Percentiles rank a stretch among this genome's conserved stretches.
Evolutionary conservation across 2,329 filamentous ascomycete genomes (phyloP).

Genomic region (Arthrobotrys pseudoclavata): DNA sequence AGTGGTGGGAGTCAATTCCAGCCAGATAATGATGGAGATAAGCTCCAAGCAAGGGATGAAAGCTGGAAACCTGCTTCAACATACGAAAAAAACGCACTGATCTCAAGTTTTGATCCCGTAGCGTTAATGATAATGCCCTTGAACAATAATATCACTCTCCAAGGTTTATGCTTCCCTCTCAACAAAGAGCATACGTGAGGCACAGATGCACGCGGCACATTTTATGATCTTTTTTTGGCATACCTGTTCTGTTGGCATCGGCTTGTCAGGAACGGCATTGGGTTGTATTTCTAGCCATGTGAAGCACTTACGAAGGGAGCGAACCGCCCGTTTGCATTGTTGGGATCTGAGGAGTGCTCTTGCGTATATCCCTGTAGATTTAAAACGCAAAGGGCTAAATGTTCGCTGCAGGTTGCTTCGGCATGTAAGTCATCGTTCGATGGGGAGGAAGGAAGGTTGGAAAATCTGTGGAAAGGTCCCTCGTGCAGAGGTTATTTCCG

Average conservation of each 20-base stretch:
- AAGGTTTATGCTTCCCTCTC: neutral
- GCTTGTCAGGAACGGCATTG: conserved; percentile 31
- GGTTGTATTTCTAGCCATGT: conserved; percentile 27
- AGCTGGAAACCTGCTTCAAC: conserved; percentile 12
- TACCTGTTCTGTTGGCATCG: conserved; percentile 9
- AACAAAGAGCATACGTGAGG: neutral
- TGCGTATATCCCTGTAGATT: conserved; percentile 21
- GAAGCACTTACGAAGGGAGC: conserved; percentile 27
- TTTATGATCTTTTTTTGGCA: conserved; percentile 14
- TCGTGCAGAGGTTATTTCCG: conserved; percentile 26
- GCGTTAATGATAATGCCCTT: conserved; percentile 2
- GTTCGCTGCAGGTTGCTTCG: conserved; percentile 13
- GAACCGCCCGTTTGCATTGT: conserved; percentile 14
- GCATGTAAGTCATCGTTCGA: conserved; percentile 32
- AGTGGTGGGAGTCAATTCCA: conserved; percentile 13
- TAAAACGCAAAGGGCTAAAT: conserved; percentile 24
- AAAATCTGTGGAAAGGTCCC: neutral
- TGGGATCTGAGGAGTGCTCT: neutral
- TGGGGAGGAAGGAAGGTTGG: neutral
- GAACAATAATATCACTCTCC: neutral
- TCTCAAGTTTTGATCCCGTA: conserved; percentile 5
- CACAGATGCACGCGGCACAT: conserved; percentile 10
- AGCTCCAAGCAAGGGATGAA: conserved; percentile 11
- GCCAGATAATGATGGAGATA: conserved; percentile 10
- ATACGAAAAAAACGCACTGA: neutral